These are phyloP conservation scores for Apostasia shenzhenica DNA, from an alignment of 106 monocot genomes.

Conservation along the genomic window DNA sequence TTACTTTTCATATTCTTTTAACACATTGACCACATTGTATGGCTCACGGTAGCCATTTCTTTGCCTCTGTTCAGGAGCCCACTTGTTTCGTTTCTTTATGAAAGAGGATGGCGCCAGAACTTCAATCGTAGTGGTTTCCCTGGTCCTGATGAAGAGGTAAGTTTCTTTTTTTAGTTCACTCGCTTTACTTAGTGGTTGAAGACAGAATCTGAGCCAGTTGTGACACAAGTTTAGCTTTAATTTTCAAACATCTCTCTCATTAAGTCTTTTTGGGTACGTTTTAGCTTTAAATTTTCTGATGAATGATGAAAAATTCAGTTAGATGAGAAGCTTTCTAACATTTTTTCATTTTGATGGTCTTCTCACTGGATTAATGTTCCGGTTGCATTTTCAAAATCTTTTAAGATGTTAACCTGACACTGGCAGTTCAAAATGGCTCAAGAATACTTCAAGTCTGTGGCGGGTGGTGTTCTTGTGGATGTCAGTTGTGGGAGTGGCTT, in stretches of 20 bases:
- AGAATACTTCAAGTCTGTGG: conserved; percentile 73
- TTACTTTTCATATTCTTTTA: no score
- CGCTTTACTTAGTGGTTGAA: not conserved
- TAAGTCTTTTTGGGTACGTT: not conserved
- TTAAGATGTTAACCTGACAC: not conserved
- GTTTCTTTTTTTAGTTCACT: not conserved
- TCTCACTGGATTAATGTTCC: no score
- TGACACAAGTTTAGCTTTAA: not conserved
- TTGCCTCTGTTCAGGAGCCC: conserved; percentile 58
- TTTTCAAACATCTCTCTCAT: not conserved
- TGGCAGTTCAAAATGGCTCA: conserved; percentile 96
- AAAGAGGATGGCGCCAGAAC: conserved; percentile 99
- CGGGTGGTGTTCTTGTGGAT: conserved; percentile 89
- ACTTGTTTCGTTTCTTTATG: conserved; percentile 94
- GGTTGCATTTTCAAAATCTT: no score
- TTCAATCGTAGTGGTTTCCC: conserved; percentile 88
- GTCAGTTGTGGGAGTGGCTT: conserved; percentile 98
- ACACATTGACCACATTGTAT: no score
- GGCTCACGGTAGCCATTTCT: not conserved
- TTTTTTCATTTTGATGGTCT: no score
- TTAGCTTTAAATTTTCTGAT: not conserved
- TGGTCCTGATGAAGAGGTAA: conserved; percentile 92
- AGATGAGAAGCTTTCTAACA: not conserved
- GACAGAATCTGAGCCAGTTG: not conserved
- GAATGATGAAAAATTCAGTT: not conserved